Conservation (phyloP, 108 stramenopile genomes). For the Hondaea fermentalgiana region DNA sequence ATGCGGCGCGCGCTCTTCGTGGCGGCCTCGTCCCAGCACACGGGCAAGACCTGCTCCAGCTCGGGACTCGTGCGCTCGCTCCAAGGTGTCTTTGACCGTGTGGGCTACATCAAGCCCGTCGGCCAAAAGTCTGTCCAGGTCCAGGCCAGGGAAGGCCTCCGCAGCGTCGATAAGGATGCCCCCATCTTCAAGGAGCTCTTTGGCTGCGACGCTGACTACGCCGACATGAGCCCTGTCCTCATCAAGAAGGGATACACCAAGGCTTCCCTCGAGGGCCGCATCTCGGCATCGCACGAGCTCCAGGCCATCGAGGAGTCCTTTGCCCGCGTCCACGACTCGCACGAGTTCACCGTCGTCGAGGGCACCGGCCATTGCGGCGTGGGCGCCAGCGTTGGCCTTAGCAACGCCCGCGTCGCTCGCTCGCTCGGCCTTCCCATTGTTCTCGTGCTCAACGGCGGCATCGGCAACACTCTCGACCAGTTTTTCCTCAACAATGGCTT, state of each 20-base stretch:
- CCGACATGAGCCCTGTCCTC: constrained; percentile 13
- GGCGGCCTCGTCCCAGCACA: constrained; percentile 24
- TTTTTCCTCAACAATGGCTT: constrained; percentile 4
- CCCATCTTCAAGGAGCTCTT: constrained; percentile 12
- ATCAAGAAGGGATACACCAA: constrained; percentile 16
- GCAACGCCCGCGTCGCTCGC: constrained; percentile 16
- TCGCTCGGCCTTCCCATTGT: not conserved
- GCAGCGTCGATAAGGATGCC: constrained; percentile 17
- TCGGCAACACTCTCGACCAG: constrained; percentile 15
- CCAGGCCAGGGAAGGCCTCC: not conserved
- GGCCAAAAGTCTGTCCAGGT: constrained; percentile 2
- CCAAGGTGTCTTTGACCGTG: not conserved
- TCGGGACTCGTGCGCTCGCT: constrained; percentile 1
- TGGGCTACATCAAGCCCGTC: constrained; percentile 23
- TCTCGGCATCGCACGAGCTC: not conserved
- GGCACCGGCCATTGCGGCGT: constrained; percentile 19
- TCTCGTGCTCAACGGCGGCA: constrained; percentile 16
- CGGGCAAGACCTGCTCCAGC: constrained; percentile 19
- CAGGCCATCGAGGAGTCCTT: not conserved
- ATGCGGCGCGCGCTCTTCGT: constrained; percentile 16
- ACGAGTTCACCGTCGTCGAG: constrained; percentile 16
- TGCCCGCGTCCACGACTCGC: not conserved
- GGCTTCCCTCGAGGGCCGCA: not conserved
- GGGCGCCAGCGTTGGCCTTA: not conserved
- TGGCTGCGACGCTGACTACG: not conserved